Base-by-base conservation (phyloP, 1,139 yeast species). In the Chernovozyma aurita region DNA sequence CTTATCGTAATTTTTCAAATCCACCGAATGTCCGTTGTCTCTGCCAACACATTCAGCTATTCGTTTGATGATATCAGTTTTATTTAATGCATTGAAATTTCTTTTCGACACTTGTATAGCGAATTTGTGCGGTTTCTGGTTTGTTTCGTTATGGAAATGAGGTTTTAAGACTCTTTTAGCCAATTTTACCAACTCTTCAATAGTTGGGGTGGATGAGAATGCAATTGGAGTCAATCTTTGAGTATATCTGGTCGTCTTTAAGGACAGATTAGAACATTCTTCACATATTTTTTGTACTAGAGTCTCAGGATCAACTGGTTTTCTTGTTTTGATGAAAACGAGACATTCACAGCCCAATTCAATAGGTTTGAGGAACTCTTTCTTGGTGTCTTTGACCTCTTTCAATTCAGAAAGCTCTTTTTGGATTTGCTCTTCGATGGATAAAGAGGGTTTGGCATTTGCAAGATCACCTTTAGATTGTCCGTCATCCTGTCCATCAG, bases 321-420 rank as follows among this genome's bases (percentile, higher is more conserved):
- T 73, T 47, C 84, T 75, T 1, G 90, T 77, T 49, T 94, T 84
- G 48, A 88, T 77, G 55, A 92, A 92, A 2, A 88, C 73, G 32
- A 83, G 70, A 60, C 98, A 92, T 55, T 87, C 96, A 52, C 94
- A 83, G 18, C 80, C 85, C 32, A 88, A 57, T 13, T 81, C 85
- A 27, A 87, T 70, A 18, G 85, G 81, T 30, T 71, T 67, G 31
- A 88, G 63, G 12, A 78, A 58, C 22, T 72, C 74, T 38, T 70
- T 68, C 47, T 69, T 65, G 20, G 67, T 59, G 35, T 56, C 53
- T 39, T 61, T 61, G 25, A 52, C 41, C 18, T 59, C 57, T 57
- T 79, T 76, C 49, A 86, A 48, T 15, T 71, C 83, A 20, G 66
- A 74, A 13, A 90, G 59, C 50, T 88, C 97, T 35, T 65, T 71